Conservation (phyloP, 345 rosid genomes). For the Cochlearia excelsa region DNA sequence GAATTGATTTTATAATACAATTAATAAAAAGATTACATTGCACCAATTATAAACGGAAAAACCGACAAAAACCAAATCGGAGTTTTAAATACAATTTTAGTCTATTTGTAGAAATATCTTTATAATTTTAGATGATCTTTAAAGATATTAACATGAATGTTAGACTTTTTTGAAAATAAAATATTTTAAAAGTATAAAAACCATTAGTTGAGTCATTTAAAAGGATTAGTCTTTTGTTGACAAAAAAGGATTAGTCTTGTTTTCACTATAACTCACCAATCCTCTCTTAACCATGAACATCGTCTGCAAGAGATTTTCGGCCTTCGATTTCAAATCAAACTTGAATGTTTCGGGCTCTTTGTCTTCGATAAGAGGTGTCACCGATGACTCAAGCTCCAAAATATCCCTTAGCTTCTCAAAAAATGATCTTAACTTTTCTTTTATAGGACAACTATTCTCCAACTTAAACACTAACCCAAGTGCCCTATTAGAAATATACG, state of each 20-base stretch:
- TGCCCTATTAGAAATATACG: constrained; percentile 29
- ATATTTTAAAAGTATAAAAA: too few relatives aligned
- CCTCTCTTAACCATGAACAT: constrained; percentile 24
- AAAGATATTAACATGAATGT: too few relatives aligned
- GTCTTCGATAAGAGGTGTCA: constrained; percentile 19
- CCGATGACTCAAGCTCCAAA: constrained; percentile 28
- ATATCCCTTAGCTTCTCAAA: constrained; percentile 29
- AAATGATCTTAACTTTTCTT: constrained; percentile 25
- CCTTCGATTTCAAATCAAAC: constrained; percentile 20
- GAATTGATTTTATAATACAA: too few relatives aligned
- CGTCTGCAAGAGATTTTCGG: constrained; percentile 23
- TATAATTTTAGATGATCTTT: too few relatives aligned
- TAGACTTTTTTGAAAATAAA: too few relatives aligned
- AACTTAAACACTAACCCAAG: constrained; percentile 24
- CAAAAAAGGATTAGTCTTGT: too few relatives aligned
- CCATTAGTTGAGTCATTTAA: background rate
- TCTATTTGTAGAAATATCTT: too few relatives aligned
- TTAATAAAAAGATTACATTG: too few relatives aligned
- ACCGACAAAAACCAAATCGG: too few relatives aligned
- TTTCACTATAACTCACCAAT: constrained; percentile 23
- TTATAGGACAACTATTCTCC: constrained; percentile 27
- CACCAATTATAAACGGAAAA: too few relatives aligned
- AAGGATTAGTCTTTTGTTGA: background rate
- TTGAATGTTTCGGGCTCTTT: constrained; percentile 18
- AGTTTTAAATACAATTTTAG: too few relatives aligned